phyloP scores from a whole-genome alignment of 176 grass and related monocot genomes.

The maize (Zea mays) region Zm-B73-REFERENCE-NAM-5.0 NC_050102.1:139521001-139521500 shows the following conservation, averaged over 20 bases:
- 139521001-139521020: slow-evolving; percentile 47
- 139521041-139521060: slow-evolving; percentile 56
- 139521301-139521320: background rate
- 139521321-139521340: background rate
- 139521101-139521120: slow-evolving; percentile 94
- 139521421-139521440: slow-evolving; percentile 72
- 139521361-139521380: slow-evolving; percentile 78
- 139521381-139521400: slow-evolving; percentile 69
- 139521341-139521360: slow-evolving; percentile 93
- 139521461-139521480: background rate
- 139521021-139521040: slow-evolving; percentile 81
- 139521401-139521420: slow-evolving; percentile 98
- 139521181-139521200: slow-evolving; percentile 39
- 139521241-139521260: background rate
- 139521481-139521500: background rate
- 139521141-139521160: slow-evolving; percentile 97
- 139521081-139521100: slow-evolving; percentile 95
- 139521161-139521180: slow-evolving; percentile 95
- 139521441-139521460: slow-evolving; percentile 19
- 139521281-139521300: background rate
- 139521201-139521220: slow-evolving; percentile 40
- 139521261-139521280: slow-evolving; percentile 26
- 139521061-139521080: slow-evolving; percentile 72
- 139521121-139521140: slow-evolving; percentile 94
- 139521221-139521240: slow-evolving; percentile 21